phyloP scores from a whole-genome alignment of 208 protist species.

The Trypanosoma conorhini region DNA sequence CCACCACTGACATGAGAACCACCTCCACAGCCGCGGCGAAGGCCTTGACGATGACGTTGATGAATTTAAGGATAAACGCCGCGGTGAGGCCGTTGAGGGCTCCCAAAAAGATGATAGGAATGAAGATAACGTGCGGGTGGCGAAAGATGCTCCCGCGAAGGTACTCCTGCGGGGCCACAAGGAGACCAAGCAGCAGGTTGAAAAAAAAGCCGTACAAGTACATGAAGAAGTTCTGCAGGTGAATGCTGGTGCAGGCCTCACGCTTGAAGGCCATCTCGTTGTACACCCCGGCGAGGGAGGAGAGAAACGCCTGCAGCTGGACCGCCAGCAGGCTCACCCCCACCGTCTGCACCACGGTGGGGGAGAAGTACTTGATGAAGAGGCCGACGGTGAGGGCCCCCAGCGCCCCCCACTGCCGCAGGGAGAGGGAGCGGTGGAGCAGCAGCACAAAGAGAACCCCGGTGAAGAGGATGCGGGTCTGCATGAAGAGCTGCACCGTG shows the following conservation, averaged over 20 bases:
- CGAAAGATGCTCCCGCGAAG: constrained; percentile 8
- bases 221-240: constrained; percentile 85
- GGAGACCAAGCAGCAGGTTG: constrained; percentile 55
- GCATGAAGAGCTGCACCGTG: constrained; percentile 83
- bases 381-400: constrained; percentile 51
- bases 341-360: constrained; percentile 20
- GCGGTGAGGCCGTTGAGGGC: constrained; percentile 52
- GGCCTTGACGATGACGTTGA: constrained; percentile 77
- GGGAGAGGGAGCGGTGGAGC: constrained; percentile 30
- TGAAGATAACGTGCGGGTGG: constrained; percentile 29
- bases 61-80: constrained; percentile 79
- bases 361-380: constrained; percentile 56
- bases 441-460: constrained; percentile 54
- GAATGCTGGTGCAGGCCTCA: constrained; percentile 51
- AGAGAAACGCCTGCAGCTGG: constrained; percentile 56
- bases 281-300: constrained; percentile 61
- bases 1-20: constrained; percentile 42
- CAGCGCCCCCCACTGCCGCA: constrained; percentile 56
- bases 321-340: constrained; percentile 37
- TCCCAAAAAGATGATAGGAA: constrained; percentile 46
- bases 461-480: constrained; percentile 68
- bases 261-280: constrained; percentile 82
- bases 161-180: constrained; percentile 34
- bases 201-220: constrained; percentile 73
- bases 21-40: constrained; percentile 69